A percentile compares a stretch with the other conserved stretches of the same genome.
Evolutionary conservation across 1,284 basidiomycete species (phyloP).

Genomic region (Phlebopus sp.): DNA sequence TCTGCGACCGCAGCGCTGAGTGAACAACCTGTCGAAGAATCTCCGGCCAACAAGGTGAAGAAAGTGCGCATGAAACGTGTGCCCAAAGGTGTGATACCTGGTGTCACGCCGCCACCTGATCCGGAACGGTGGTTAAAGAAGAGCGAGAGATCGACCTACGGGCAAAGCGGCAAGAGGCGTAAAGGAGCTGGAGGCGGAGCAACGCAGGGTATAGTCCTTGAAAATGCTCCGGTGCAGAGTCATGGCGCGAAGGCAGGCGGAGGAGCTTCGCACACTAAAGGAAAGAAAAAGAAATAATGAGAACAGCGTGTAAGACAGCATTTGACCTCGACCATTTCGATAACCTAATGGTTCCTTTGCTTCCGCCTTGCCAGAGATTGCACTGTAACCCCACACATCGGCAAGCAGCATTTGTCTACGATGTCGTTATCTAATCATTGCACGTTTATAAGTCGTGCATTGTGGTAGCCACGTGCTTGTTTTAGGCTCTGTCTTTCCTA

Average conservation of each 20-base stretch:
- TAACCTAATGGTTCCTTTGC: slow-evolving; percentile 21
- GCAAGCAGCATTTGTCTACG: neutral
- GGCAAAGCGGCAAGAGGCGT: slow-evolving; percentile 42
- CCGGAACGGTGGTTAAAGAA: slow-evolving; percentile 84
- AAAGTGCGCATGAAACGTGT: slow-evolving; percentile 64
- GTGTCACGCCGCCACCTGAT: slow-evolving; percentile 73
- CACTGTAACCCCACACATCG: slow-evolving; percentile 17
- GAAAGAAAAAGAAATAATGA: slow-evolving; percentile 50
- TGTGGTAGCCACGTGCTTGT: slow-evolving; percentile 10
- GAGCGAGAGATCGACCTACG: slow-evolving; percentile 62
- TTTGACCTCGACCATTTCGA: slow-evolving; percentile 15
- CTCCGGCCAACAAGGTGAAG: slow-evolving; percentile 36
- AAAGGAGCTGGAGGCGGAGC: slow-evolving; percentile 54
- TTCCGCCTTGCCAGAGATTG: slow-evolving; percentile 17
- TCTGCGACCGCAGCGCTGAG: slow-evolving; percentile 31
- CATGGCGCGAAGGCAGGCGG: slow-evolving; percentile 35
- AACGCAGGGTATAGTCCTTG: slow-evolving; percentile 56
- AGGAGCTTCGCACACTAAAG: slow-evolving; percentile 37
- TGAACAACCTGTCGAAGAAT: slow-evolving; percentile 23
- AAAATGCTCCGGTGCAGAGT: slow-evolving; percentile 29
- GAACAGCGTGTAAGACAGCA: slow-evolving; percentile 20
- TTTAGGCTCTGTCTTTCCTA: neutral
- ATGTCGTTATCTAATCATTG: slow-evolving; percentile 29
- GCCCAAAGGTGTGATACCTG: slow-evolving; percentile 67
- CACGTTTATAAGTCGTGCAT: neutral